phyloP scores from a whole-genome alignment of 768 basidiomycete species.

The Pisolithus orientalis region DNA sequence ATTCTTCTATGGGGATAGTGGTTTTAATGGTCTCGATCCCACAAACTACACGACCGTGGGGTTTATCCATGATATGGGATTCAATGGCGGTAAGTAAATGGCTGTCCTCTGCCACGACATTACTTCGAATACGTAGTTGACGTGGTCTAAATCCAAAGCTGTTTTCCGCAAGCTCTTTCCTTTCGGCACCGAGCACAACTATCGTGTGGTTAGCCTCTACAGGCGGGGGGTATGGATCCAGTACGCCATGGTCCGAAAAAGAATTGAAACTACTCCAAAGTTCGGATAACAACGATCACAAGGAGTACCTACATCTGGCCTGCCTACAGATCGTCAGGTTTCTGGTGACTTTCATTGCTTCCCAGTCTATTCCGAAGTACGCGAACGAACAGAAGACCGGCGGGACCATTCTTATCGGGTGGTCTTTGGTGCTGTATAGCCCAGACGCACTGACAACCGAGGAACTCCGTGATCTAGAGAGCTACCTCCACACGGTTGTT shows the following conservation, averaged over 20 bases:
- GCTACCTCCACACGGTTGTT: background rate
- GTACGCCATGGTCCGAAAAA: background rate
- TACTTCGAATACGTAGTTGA: background rate
- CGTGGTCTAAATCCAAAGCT: background rate
- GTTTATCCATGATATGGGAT: background rate
- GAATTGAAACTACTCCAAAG: background rate
- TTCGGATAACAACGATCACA: background rate
- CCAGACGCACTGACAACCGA: background rate
- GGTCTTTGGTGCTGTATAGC: background rate
- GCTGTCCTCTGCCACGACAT: background rate
- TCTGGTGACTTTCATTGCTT: background rate
- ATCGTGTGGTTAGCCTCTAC: conserved; percentile 4
- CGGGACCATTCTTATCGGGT: background rate
- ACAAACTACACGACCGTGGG: background rate
- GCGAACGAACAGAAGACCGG: background rate
- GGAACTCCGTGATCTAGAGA: background rate
- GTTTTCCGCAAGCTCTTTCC: conserved; percentile 3
- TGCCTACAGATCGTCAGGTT: background rate
- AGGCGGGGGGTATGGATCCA: conserved; percentile 3
- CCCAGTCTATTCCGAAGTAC: background rate
- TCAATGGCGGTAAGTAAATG: background rate
- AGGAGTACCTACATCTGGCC: background rate
- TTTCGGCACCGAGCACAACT: background rate
- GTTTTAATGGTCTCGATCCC: background rate
- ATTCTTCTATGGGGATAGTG: background rate